Evolutionary conservation across 2,329 filamentous ascomycete species (phyloP), one percentile per base, ranked within the genome.

Genomic region (Talaromyces sp.): DNA sequence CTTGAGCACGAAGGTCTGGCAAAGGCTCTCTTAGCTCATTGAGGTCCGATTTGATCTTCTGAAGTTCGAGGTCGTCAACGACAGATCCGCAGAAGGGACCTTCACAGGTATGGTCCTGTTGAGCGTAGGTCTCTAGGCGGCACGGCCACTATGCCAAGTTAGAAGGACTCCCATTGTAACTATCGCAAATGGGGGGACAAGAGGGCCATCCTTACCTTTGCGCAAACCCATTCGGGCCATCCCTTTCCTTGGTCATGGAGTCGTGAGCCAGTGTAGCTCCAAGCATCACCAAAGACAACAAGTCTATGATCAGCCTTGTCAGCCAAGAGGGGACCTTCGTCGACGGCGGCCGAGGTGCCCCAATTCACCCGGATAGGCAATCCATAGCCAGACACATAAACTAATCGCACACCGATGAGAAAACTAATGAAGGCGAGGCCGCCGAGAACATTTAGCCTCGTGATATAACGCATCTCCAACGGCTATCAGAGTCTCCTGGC

Each of bases 231-330:
- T 61, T 73, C 70, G 21, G 71, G 72, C 71, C 73, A 76, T 24
- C 71, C 65, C 52, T 63, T 64, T 4, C 70, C 72, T 54, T 69
- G 67, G 9, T 60, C 53, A 13, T 68, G 65, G 43, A 53, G 35
- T 13, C 67, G 67, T 4, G 68, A 68, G 62, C 71, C 67, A 61
- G 68, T 70, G 53, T 74, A 73, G 51, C 73, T 75, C 75, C 71
- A 76, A 9, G 75, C 72, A 64, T 77, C 73, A 6, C 74, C 73
- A 64, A 76, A 77, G 7, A 75, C 70, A 3, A 76, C 72, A 58
- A 76, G 63, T 57, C 71, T 65, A 46, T 67, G 68, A 38, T 71
- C 64, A 13, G 24, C 8, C 67, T 68, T 55, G 66, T 70, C 51
- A 69, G 67, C 19, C 19, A 46, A 24, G 9, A 19, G 43, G 4